phyloP scores from a whole-genome alignment of 1,284 basidiomycete species.

The Schizopora paradoxa region DNA sequence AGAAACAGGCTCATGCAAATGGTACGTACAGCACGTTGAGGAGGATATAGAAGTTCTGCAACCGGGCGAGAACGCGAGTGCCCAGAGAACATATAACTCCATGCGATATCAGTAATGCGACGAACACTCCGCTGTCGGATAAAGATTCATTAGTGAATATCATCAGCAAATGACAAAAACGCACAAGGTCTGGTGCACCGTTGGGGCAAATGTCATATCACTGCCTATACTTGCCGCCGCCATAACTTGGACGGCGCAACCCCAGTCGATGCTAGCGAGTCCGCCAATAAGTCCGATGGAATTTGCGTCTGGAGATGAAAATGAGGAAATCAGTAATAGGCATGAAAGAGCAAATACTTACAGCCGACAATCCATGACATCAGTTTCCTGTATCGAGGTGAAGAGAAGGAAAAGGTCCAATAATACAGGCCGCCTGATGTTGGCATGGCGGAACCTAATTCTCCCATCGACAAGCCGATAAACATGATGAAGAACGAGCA shows the following conservation, averaged over 20 bases:
- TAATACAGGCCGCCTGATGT: slow-evolving; percentile 31
- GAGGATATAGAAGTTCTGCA: slow-evolving; percentile 28
- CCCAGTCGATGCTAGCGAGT: slow-evolving; percentile 42
- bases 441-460: slow-evolving; percentile 26
- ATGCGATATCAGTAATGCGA: slow-evolving; percentile 28
- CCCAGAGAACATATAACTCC: slow-evolving; percentile 39
- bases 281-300: slow-evolving; percentile 35
- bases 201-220: slow-evolving; percentile 26
- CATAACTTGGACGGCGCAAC: slow-evolving; percentile 34
- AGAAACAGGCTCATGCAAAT: neutral
- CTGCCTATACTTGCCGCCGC: slow-evolving; percentile 34
- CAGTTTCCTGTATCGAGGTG: slow-evolving; percentile 26
- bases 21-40: slow-evolving; percentile 30
- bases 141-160: neutral
- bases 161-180: slow-evolving; percentile 6
- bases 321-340: neutral
- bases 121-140: slow-evolving; percentile 27
- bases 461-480: slow-evolving; percentile 32
- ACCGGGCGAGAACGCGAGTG: slow-evolving; percentile 31
- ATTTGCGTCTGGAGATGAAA: slow-evolving; percentile 28
- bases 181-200: slow-evolving; percentile 30
- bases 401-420: slow-evolving; percentile 26
- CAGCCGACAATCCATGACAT: slow-evolving; percentile 33
- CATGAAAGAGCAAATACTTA: slow-evolving; percentile 33
- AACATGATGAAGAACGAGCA: slow-evolving; percentile 21